Evolutionary conservation across 441 rosid genomes (phyloP).

Genomic region (Jatropha multifida): DNA sequence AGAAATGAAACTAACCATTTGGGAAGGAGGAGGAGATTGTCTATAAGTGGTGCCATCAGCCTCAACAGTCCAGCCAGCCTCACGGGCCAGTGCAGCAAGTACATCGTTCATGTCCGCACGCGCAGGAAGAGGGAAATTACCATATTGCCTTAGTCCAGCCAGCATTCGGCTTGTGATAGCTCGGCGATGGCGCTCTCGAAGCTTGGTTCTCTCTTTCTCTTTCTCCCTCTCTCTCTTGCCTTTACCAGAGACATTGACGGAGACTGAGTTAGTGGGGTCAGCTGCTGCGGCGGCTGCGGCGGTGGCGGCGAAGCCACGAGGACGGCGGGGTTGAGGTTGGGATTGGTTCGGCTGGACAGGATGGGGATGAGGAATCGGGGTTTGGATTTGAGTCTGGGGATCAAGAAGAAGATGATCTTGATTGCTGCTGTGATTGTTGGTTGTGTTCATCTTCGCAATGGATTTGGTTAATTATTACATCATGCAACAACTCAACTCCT

Average conservation of each 20-base stretch:
- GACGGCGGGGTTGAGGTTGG: slow-evolving; percentile 68
- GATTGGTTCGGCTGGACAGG: slow-evolving; percentile 30
- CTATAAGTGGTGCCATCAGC: slow-evolving; percentile 96
- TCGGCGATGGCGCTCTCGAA: slow-evolving; percentile 93
- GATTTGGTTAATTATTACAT: not conserved
- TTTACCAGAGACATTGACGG: slow-evolving; percentile 40
- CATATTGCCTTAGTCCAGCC: slow-evolving; percentile 90
- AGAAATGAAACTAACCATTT: slow-evolving; percentile 40
- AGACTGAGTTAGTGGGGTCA: slow-evolving; percentile 20
- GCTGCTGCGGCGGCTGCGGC: slow-evolving; percentile 38
- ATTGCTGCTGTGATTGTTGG: not conserved
- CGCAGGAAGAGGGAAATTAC: slow-evolving; percentile 91
- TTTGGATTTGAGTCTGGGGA: slow-evolving; percentile 24
- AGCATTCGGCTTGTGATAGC: slow-evolving; percentile 96
- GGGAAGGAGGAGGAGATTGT: slow-evolving; percentile 64
- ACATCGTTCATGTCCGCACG: slow-evolving; percentile 99
- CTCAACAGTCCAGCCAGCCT: slow-evolving; percentile 99
- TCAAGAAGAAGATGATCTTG: slow-evolving; percentile 18
- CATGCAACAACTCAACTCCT: too few species aligned
- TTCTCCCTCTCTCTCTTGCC: slow-evolving; percentile 90
- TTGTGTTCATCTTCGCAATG: slow-evolving; percentile 22
- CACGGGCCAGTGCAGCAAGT: slow-evolving; percentile 93
- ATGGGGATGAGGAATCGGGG: slow-evolving; percentile 26
- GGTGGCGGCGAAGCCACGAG: slow-evolving; percentile 84
- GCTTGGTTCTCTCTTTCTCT: slow-evolving; percentile 95